Conservation (phyloP, 2,329 filamentous ascomycete species). For the Xylaria sp. region DNA sequence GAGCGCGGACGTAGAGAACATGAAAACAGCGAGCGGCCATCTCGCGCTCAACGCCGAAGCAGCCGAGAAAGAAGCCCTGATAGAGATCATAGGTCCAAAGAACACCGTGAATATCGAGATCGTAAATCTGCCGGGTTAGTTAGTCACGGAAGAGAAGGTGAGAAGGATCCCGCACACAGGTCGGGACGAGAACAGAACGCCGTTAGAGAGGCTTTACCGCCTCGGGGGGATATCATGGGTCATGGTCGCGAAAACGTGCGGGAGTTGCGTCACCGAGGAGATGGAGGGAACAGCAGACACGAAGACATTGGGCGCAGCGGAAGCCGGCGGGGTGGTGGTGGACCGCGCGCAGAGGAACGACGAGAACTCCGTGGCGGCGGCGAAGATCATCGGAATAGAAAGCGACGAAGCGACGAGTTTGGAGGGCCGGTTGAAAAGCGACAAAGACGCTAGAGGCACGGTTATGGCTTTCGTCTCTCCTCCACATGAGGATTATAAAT, state of each 20-base stretch:
- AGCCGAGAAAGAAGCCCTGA: slow-evolving; percentile 57
- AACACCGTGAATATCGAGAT: slow-evolving; percentile 39
- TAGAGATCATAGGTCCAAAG: slow-evolving; percentile 51
- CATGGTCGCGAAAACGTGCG: slow-evolving; percentile 37
- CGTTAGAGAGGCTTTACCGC: slow-evolving; percentile 31
- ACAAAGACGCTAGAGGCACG: slow-evolving; percentile 49
- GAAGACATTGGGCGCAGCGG: slow-evolving; percentile 42
- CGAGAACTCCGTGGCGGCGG: slow-evolving; percentile 43
- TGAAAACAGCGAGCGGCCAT: slow-evolving; percentile 50
- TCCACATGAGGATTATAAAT: not conserved
- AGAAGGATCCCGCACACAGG: slow-evolving; percentile 40
- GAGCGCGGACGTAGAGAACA: slow-evolving; percentile 47
- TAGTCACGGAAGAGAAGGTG: slow-evolving; percentile 37
- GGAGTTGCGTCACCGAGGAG: slow-evolving; percentile 41
- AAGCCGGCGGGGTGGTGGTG: slow-evolving; percentile 44
- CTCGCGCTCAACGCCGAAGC: slow-evolving; percentile 50
- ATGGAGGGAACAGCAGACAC: slow-evolving; percentile 39
- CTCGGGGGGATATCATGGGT: slow-evolving; percentile 34
- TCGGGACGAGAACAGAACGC: slow-evolving; percentile 37
- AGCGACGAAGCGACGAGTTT: slow-evolving; percentile 57
- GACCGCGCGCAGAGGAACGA: slow-evolving; percentile 44
- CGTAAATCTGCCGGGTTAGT: slow-evolving; percentile 37
- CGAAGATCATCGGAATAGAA: slow-evolving; percentile 46
- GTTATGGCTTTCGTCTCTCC: not conserved
- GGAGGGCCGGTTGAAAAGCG: slow-evolving; percentile 54